Evolutionary conservation across 768 basidiomycete species (phyloP).

Genomic region (Kwoniella dendrophila): DNA sequence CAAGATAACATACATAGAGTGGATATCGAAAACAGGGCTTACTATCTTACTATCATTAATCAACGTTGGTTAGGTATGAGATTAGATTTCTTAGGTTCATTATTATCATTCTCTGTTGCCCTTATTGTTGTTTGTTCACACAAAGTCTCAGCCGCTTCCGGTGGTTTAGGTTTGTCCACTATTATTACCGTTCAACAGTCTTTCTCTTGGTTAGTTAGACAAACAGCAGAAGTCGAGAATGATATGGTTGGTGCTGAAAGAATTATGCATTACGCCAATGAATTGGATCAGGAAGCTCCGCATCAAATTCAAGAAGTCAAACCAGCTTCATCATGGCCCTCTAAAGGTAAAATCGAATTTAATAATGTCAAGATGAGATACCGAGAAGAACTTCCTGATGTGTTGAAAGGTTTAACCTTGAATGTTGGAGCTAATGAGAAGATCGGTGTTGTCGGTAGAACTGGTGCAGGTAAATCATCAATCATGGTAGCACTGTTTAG

Average conservation of each 20-base stretch:
- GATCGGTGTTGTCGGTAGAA: slow-evolving; percentile 82
- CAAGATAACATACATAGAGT: slow-evolving; percentile 73
- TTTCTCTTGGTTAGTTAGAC: slow-evolving; percentile 54
- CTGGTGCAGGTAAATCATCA: slow-evolving; percentile 81
- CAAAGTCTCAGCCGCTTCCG: slow-evolving; percentile 78
- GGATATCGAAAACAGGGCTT: slow-evolving; percentile 81
- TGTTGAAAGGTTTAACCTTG: slow-evolving; percentile 80
- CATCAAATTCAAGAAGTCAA: slow-evolving; percentile 67
- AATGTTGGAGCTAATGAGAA: slow-evolving; percentile 75
- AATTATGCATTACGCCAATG: slow-evolving; percentile 69
- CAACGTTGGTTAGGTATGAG: slow-evolving; percentile 84
- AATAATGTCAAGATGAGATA: slow-evolving; percentile 77
- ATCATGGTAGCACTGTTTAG: slow-evolving; percentile 87
- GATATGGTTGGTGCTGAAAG: slow-evolving; percentile 76
- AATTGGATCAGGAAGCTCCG: slow-evolving; percentile 79
- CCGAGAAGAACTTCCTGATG: slow-evolving; percentile 81
- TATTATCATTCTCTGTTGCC: slow-evolving; percentile 75
- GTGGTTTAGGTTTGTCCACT: slow-evolving; percentile 77
- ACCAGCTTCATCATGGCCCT: slow-evolving; percentile 72
- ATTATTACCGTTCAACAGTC: slow-evolving; percentile 70
- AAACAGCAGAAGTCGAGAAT: slow-evolving; percentile 75
- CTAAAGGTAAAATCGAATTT: slow-evolving; percentile 71
- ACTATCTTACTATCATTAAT: slow-evolving; percentile 82
- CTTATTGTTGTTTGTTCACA: slow-evolving; percentile 75
- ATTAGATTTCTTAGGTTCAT: slow-evolving; percentile 80